Evolutionary conservation across 352 stramenopile species (phyloP).

Genomic region (Phytophthora macrochlamydospora): DNA sequence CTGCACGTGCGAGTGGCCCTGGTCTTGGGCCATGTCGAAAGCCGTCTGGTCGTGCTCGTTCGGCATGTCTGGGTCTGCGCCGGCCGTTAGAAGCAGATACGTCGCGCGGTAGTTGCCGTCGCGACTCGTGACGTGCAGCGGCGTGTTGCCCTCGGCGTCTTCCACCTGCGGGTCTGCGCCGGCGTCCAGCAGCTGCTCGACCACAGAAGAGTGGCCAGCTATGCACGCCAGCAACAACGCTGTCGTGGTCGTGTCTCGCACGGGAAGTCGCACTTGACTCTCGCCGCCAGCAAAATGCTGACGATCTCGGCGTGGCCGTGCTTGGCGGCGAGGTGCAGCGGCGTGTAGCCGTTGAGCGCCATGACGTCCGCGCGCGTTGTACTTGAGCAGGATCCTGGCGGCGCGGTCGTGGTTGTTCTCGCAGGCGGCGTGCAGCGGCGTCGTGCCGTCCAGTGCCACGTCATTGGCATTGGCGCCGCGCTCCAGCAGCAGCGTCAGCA

Average conservation of each 20-base stretch:
- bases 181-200: slow-evolving; percentile 73
- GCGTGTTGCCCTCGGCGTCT: slow-evolving; percentile 81
- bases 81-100: slow-evolving; percentile 82
- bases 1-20: slow-evolving; percentile 73
- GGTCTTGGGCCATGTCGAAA: slow-evolving; percentile 73
- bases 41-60: slow-evolving; percentile 81
- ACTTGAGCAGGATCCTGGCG: slow-evolving; percentile 63
- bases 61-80: slow-evolving; percentile 84
- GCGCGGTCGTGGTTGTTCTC: slow-evolving; percentile 62
- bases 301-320: slow-evolving; percentile 54
- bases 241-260: slow-evolving; percentile 53
- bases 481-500: slow-evolving; percentile 73
- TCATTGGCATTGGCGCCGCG: slow-evolving; percentile 65
- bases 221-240: slow-evolving; percentile 75
- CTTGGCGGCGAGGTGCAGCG: slow-evolving; percentile 71
- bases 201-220: slow-evolving; percentile 58
- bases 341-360: slow-evolving; percentile 52
- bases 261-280: slow-evolving; percentile 56
- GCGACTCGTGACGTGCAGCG: slow-evolving; percentile 77
- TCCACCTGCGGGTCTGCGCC: slow-evolving; percentile 79
- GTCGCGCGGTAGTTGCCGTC: slow-evolving; percentile 80
- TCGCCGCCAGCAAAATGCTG: slow-evolving; percentile 43
- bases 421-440: slow-evolving; percentile 63
- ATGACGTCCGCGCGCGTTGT: slow-evolving; percentile 53
- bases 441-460: slow-evolving; percentile 54